Base-by-base conservation (phyloP, 2,329 filamentous ascomycete species). In the Fusarium citri region DNA sequence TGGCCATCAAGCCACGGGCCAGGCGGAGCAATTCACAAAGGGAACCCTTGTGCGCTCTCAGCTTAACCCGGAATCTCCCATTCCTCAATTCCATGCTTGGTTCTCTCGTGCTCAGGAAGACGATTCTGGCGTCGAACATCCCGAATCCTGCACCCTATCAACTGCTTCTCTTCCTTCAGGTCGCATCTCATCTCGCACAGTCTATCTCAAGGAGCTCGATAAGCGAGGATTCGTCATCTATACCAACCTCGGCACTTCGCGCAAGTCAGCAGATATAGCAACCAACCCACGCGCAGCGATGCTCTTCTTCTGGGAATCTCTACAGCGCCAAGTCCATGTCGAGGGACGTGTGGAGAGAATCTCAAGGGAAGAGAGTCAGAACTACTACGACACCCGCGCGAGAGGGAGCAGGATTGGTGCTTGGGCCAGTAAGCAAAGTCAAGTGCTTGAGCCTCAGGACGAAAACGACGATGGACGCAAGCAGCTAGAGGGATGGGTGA, bases 201-300 rank as follows among this genome's bases (percentile, higher is more conserved):
- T 99, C 40, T 99, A 98, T 82, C 87, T 99, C 72, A 99, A 99
- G 82, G 96, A 98, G 84, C 89, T 98, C 25, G 94, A 98, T 80
- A 80, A 84, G 56, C 74, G 80, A 22, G 94, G 94, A 18, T 99
- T 97, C 81, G 94, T 98, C 45, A 86, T 99, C 50, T 99, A 98
- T 85, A 92, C 89, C 76, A 99, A 99, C 80, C 95, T 94, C 83
- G 94, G 89, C 64, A 96, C 92, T 0, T 93, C 89, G 63, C 83
- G 86, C 75, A 89, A 91, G 83, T 88, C 90, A 1, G 76, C 81
- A 51, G 93, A 97, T 78, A 82, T 96, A 9, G 85, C 83, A 23
- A 85, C 81, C 6, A 99, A 98, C 80, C 87, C 88, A 28, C 91
- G 92, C 82, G 95, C 93, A 0, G 89, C 90, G 49, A 84, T 99